Percentiles rank a stretch among this genome's conserved stretches.
Conservation (phyloP, 805 yeast species). For the Zygosaccharomyces kombuchaensis region DNA sequence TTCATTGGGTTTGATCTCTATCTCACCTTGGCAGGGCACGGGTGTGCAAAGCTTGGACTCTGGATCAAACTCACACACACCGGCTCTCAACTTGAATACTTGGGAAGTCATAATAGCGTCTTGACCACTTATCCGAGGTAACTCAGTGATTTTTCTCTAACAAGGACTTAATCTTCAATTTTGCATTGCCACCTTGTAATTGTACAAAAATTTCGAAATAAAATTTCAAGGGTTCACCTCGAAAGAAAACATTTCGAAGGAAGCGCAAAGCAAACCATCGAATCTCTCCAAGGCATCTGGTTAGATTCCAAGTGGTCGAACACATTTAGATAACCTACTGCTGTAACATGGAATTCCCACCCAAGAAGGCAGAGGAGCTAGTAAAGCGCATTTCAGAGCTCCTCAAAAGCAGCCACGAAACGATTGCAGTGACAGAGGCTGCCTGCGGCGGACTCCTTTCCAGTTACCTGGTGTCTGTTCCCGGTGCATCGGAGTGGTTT, state of each 20-base stretch:
- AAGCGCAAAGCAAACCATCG: not conserved
- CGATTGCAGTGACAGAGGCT: conserved; percentile 78
- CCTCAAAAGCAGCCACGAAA: conserved; percentile 50
- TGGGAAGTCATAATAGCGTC: conserved; percentile 13
- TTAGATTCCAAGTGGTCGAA: not conserved
- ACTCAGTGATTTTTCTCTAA: not conserved
- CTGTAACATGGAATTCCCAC: conserved; percentile 49
- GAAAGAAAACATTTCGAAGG: not conserved
- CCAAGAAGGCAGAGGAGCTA: conserved; percentile 45
- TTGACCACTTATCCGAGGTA: not conserved
- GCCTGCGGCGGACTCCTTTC: conserved; percentile 88
- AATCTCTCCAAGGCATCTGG: not conserved
- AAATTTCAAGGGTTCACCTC: not conserved
- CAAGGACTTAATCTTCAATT: not conserved
- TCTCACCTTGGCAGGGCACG: conserved; percentile 50
- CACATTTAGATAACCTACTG: not conserved
- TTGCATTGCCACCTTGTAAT: not conserved
- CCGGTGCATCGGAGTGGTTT: conserved; percentile 80
- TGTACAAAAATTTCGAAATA: not conserved
- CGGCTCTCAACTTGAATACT: conserved; percentile 52
- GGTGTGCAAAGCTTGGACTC: conserved; percentile 54
- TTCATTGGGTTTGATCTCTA: conserved; percentile 31
- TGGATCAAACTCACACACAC: conserved; percentile 55
- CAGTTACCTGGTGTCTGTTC: conserved; percentile 73
- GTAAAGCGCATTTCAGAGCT: conserved; percentile 57